These are phyloP conservation scores for Euphrasia confusa DNA, from an alignment of 257 asterid species.

Conservation along the genomic window DNA sequence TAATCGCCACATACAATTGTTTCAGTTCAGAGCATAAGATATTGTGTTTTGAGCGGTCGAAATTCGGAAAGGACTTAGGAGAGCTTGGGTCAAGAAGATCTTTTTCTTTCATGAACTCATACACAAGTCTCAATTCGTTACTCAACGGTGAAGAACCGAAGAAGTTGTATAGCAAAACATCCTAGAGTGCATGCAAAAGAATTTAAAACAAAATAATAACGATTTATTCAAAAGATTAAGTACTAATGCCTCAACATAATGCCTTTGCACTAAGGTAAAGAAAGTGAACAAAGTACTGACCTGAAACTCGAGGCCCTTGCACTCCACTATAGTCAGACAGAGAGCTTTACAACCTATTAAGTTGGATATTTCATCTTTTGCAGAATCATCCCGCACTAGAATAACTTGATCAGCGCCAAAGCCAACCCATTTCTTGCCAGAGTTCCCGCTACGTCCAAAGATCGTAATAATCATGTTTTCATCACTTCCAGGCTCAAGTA, in stretches of 20 bases:
- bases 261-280: no score
- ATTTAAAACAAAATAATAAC: no score
- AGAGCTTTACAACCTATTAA: conserved; percentile 52
- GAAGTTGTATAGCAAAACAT: background rate
- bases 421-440: conserved; percentile 35
- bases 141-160: background rate
- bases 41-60: background rate
- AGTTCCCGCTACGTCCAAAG: conserved; percentile 37
- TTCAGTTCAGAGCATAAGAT: background rate
- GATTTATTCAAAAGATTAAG: no score
- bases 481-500: conserved; percentile 44
- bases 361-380: conserved; percentile 33
- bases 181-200: background rate
- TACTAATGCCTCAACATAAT: no score
- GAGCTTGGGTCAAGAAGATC: background rate
- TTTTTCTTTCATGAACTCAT: background rate
- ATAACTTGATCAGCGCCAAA: conserved; percentile 72
- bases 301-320: conserved; percentile 42
- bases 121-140: background rate
- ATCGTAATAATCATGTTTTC: conserved; percentile 46
- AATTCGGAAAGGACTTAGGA: background rate
- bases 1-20: background rate
- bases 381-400: conserved; percentile 50
- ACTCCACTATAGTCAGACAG: conserved; percentile 47
- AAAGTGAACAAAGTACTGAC: background rate